phyloP scores from a whole-genome alignment of 176 grass and related monocot genomes.

The Oryza glumipatula region DNA sequence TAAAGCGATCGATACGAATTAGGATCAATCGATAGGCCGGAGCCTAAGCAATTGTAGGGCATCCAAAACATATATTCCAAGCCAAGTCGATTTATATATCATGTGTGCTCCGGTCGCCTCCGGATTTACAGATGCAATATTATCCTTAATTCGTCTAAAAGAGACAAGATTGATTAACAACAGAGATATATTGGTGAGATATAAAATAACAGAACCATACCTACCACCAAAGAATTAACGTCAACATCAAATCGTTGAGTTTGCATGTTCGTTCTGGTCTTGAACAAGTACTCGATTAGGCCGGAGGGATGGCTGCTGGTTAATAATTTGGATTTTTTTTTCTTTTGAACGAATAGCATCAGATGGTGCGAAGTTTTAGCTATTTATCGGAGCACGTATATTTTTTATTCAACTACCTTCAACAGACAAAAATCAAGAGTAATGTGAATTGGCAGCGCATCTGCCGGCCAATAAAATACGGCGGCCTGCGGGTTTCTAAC shows the following conservation, averaged over 20 bases:
- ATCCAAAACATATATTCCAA: constrained; percentile 55
- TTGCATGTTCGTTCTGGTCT: neutral
- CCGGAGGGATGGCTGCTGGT: neutral
- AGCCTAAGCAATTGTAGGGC: constrained; percentile 35
- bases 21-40: constrained; percentile 32
- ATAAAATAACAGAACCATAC: neutral
- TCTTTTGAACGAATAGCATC: too few species aligned
- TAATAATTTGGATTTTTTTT: neutral
- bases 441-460: too few species aligned
- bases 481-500: too few species aligned
- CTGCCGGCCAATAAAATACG: too few species aligned
- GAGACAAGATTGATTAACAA: neutral
- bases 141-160: neutral
- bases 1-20: constrained; percentile 10
- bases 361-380: too few species aligned
- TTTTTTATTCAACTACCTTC: too few species aligned
- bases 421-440: too few species aligned
- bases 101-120: neutral
- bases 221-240: neutral
- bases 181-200: neutral
- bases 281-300: neutral
- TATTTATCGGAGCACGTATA: too few species aligned
- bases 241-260: neutral
- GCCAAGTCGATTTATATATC: constrained; percentile 12
- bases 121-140: neutral